Evolutionary conservation across 2,329 filamentous ascomycete genomes (phyloP), one percentile per base, ranked within the genome.

Genomic region (Botrytis tulipae): DNA sequence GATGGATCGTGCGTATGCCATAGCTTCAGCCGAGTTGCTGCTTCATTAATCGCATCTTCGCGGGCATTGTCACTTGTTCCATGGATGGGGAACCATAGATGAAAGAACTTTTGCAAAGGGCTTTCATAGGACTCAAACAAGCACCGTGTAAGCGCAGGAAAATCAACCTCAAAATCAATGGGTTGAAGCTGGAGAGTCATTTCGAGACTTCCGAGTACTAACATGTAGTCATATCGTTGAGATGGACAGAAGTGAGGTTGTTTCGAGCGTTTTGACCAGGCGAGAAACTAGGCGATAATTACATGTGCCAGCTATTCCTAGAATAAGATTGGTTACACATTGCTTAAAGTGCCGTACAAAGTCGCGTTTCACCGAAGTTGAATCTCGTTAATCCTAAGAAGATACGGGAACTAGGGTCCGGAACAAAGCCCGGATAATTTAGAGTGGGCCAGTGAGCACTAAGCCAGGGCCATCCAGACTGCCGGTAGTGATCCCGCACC

Each of bases 131-230:
- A 59, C n/a, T 73, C 68, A 46, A 73, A 73, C 44, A 73, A 10
- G 42, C 67, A 61, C 29, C 60, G 67, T 40, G 67, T 46, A 59
- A 73, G 63, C 82, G 83, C 82, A 84, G 22, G 35, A 18, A 18
- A 37, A 71, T 67, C 72, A 14, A 32, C 37, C 40, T 73, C 63
- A 3, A 16, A 6, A 40, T 73, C 62, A 29, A 73, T 44, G 32
- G 57, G 18, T 62, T 69, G 71, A 54, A 68, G 65, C 44, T 68
- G n/a, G 9, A 68, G 65, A 68, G 44, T 51, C 65, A 68, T 51
- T 37, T 16, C 16, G 8, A 16, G 22, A 54, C 22, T 51, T 65
- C 25, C 25, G 20, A 48, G 63, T n/a, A 35, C 16, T 16, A 7
- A 48, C 20, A 18, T 7, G n/a, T n/a, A 42, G 37, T 44, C 18